Base-by-base conservation (phyloP, 768 basidiomycete genomes). In the Hysterangium stoloniferum region DNA sequence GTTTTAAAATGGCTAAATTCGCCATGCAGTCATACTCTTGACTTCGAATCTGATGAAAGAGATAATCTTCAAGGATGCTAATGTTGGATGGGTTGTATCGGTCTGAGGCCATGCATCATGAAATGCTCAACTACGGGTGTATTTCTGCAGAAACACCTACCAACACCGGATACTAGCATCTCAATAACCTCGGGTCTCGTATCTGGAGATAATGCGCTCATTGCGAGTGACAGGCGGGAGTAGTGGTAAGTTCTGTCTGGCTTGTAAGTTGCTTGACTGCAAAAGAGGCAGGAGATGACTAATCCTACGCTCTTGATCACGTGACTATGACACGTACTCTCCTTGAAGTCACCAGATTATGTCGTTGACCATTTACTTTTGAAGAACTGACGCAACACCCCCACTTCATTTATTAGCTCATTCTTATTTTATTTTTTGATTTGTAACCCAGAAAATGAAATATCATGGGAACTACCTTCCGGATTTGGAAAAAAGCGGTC, bases 51-150 rank as follows among this genome's bases (percentile, higher is more conserved):
- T 99, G 95, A 64, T 90, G 84, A 66, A 89, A 90, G 53, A 98
- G 81, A 70, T 98, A 97, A 64, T 97, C 95, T 69, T 97, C 95
- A 53, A 98, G 82, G 57, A 93, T 87, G 32, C 80, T 74, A 53
- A 95, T 82, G 65, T 98, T 98, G 46, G 84, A 83, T 36, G 95
- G 95, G 69, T 97, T 98, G 68, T 98, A 98, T 53, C 95, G 85
- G 73, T 98, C 95, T 96, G 52, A 46, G 45, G 52, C 52, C 25
- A 45, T 33, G 44, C 34, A 15, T 52, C 29, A 27, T 24, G 7
- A 35, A 46, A 25, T 28, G 11, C 28, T 36, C n/a, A 47, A 15
- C 44, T 47, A 27, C 44, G 32, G 20, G 29, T 36, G 25, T 17
- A 19, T 6, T 38, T 11, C 3, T 2, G 25, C 45, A 38, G 28